Evolutionary conservation across 441 rosid species (phyloP), one percentile per base, ranked within the genome.

Genomic region (Populus hybrid): DNA sequence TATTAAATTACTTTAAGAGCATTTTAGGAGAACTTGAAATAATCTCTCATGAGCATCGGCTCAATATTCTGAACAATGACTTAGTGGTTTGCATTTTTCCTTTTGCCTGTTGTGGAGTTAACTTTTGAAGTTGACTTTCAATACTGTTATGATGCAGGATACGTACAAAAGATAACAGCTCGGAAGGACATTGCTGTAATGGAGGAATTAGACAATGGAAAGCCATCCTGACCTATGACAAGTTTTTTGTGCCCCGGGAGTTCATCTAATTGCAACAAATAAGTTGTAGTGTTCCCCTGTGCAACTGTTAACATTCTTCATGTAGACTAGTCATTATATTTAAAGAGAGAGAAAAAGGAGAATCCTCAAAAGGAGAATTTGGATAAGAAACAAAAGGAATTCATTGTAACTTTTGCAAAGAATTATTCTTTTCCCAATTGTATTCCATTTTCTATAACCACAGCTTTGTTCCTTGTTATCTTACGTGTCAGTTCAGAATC

Each of bases 141-240:
- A 75, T 61, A 68, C 34, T 69, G 42, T 38, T 46, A 26, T 80
- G 10, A 53, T 81, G 84, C 92, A 95, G 98, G 98, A 75, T 95
- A 92, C 69, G 96, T 93, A 84, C 98, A 95, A 83, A 93, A 92
- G 85, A 90, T 95, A 83, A 95, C 98, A 78, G 87, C 94, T 78
- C 91, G 98, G 71, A 88, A 82, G 72, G 95, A 92, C 84, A 92
- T 93, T 76, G 95, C 87, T 28, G 85, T 88, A 65, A 95, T 93
- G 98, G 95, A 89, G 86, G 92, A 93, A 73, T 76, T 89, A 87
- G 99, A 92, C 69, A 85, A 91, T 59, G 96, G 96, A 82, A 85
- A 85, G 77, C 91, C 94, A 4, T 87, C 86, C 28, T 91, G 92
- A 91, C 70, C 73, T 12, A 10, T 69, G 30, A 40, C 21, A n/a